A percentile compares a stretch with the other conserved stretches of the same genome.
phyloP scores from a whole-genome alignment of 163 green algal species.

The Chlorella variabilis region DNA sequence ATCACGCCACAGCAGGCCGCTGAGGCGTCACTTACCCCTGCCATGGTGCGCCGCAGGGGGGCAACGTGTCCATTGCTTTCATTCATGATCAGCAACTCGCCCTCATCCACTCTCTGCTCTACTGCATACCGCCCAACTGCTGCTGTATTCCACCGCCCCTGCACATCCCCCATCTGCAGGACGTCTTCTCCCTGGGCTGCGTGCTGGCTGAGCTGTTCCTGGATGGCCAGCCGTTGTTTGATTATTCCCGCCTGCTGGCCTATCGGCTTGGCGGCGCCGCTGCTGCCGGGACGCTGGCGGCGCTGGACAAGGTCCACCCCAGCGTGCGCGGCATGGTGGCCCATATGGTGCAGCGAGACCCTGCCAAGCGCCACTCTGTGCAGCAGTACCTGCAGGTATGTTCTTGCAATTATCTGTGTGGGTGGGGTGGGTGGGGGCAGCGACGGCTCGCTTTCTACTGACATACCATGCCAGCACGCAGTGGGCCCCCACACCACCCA shows the following conservation, averaged over 20 bases:
- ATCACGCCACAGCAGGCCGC: background rate
- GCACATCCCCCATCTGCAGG: constrained; percentile 47
- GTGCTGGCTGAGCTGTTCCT: constrained; percentile 95
- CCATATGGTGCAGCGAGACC: constrained; percentile 90
- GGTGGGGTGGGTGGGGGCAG: no score
- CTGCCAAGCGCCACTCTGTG: constrained; percentile 51
- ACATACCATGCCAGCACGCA: no score
- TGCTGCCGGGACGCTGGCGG: constrained; percentile 30
- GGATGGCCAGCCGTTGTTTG: constrained; percentile 92
- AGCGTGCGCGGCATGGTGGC: constrained; percentile 80
- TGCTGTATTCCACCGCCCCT: background rate
- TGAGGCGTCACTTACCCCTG: constrained; percentile 52
- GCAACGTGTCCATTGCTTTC: no score
- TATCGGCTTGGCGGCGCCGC: constrained; percentile 65
- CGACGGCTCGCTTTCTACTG: no score
- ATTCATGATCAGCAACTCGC: background rate
- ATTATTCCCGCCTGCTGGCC: constrained; percentile 82
- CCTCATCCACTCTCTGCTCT: background rate
- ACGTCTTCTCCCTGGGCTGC: constrained; percentile 95
- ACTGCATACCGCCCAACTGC: no score
- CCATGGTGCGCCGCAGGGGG: constrained; percentile 58
- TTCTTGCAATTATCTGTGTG: no score
- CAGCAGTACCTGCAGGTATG: constrained; percentile 63
- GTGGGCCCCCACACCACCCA: no score
- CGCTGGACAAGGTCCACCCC: constrained; percentile 52